Evolutionary conservation across 2,329 filamentous ascomycete species (phyloP).

Genomic region (Monosporascus sp.): DNA sequence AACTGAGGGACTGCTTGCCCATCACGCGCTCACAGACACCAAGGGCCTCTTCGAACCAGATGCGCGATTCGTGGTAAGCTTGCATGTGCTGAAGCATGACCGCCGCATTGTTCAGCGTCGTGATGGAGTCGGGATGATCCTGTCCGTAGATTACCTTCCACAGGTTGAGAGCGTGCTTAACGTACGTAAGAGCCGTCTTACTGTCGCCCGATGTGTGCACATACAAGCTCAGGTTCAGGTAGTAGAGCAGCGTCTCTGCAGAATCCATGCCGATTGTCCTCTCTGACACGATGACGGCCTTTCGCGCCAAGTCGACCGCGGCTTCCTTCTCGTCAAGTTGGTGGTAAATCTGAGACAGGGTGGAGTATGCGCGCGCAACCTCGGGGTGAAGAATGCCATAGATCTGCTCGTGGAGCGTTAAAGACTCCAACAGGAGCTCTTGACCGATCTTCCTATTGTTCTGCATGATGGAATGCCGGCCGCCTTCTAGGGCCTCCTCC

Average conservation of each 20-base stretch:
- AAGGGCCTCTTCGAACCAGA: constrained; percentile 95
- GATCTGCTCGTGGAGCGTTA: constrained; percentile 96
- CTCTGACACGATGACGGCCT: constrained; percentile 94
- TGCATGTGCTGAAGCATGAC: constrained; percentile 98
- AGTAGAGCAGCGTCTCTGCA: constrained; percentile 88
- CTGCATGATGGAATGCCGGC: constrained; percentile 92
- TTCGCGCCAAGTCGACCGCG: constrained; percentile 90
- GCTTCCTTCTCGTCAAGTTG: constrained; percentile 97
- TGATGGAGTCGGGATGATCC: constrained; percentile 95
- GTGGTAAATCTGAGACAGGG: constrained; percentile 92
- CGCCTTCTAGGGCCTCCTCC: constrained; percentile 93
- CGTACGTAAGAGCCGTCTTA: constrained; percentile 78
- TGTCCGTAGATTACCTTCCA: constrained; percentile 97
- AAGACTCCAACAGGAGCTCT: constrained; percentile 89
- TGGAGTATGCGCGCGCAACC: constrained; percentile 92
- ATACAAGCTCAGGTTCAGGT: constrained; percentile 92
- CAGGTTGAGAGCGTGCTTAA: constrained; percentile 86
- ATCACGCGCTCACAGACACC: constrained; percentile 85
- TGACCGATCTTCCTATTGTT: constrained; percentile 94
- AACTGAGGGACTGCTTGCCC: constrained; percentile 85
- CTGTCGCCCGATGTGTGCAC: constrained; percentile 91
- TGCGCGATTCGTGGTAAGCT: constrained; percentile 86
- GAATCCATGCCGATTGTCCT: constrained; percentile 91
- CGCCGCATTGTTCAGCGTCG: constrained; percentile 96
- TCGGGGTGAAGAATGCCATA: constrained; percentile 97